A percentile compares a stretch with the other conserved stretches of the same genome.
phyloP scores from a whole-genome alignment of 768 basidiomycete species.

The Kwoniella heveanensis region DNA sequence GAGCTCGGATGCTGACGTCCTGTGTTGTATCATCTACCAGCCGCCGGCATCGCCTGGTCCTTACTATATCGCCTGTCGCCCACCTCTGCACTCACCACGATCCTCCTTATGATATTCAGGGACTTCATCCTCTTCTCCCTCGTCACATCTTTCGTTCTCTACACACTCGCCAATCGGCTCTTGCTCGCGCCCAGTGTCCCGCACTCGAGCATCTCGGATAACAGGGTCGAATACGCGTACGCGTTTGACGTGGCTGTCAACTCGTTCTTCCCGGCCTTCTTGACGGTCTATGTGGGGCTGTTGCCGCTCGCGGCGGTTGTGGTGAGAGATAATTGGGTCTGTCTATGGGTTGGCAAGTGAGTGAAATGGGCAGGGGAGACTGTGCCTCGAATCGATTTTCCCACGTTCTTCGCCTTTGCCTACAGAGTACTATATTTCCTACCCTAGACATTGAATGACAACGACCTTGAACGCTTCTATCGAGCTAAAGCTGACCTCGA shows the following conservation, averaged over 20 bases:
- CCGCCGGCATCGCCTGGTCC: conserved; percentile 81
- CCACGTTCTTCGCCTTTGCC: too few species aligned
- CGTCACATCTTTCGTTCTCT: conserved; percentile 64
- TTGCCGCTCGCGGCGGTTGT: conserved; percentile 82
- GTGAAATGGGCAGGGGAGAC: conserved; percentile 21
- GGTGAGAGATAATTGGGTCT: conserved; percentile 86
- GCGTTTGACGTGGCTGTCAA: conserved; percentile 97
- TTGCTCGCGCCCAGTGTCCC: conserved; percentile 65
- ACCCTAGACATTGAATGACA: too few species aligned
- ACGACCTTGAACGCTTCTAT: too few species aligned
- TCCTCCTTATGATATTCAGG: conserved; percentile 78
- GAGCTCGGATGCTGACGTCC: too few species aligned
- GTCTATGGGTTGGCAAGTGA: conserved; percentile 81
- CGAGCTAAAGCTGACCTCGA: neutral
- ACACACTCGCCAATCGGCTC: conserved; percentile 72
- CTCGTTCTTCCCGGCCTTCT: conserved; percentile 90
- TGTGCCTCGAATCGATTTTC: too few species aligned
- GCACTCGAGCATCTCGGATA: conserved; percentile 66
- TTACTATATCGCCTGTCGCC: conserved; percentile 72
- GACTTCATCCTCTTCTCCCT: conserved; percentile 82
- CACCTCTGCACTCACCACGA: conserved; percentile 65
- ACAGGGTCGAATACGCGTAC: conserved; percentile 85
- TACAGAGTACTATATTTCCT: too few species aligned
- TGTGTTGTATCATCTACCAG: too few species aligned
- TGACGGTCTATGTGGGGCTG: conserved; percentile 85